phyloP scores from a whole-genome alignment of 225 moss, liverwort and hornwort species.

The Marchantia polymorpha region DNA sequence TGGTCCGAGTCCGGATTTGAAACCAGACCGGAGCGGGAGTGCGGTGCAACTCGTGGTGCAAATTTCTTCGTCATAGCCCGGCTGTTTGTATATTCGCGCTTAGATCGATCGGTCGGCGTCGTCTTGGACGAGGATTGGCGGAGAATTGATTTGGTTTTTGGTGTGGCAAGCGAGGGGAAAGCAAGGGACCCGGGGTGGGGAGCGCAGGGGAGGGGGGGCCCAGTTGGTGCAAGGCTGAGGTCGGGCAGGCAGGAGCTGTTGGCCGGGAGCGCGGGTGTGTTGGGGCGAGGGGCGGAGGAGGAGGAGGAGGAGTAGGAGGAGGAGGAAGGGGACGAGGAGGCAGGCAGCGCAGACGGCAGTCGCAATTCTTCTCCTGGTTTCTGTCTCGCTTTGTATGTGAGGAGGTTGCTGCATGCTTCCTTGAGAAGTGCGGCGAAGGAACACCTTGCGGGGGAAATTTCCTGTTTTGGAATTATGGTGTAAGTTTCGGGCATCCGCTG shows the following conservation, averaged over 20 bases:
- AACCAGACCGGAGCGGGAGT: background rate
- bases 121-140: slow-evolving; percentile 7
- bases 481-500: background rate
- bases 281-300: background rate
- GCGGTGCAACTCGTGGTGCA: background rate
- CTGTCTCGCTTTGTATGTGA: background rate
- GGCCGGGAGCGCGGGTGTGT: background rate
- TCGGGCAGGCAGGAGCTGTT: slow-evolving; percentile 5
- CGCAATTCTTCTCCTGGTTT: background rate
- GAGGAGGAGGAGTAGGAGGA: slow-evolving; percentile 2
- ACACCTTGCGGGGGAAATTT: background rate
- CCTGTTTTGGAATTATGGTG: background rate
- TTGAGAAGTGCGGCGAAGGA: background rate
- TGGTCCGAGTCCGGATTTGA: background rate
- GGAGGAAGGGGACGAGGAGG: too few species aligned
- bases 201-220: background rate
- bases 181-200: background rate
- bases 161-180: background rate
- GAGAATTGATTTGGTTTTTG: slow-evolving; percentile 13
- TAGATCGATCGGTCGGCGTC: slow-evolving; percentile 5
- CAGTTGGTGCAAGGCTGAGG: background rate
- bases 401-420: slow-evolving; percentile 6
- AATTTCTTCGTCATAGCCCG: background rate
- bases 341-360: background rate
- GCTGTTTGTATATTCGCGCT: slow-evolving; percentile 3